These are phyloP conservation scores for Teunomyces cretensis DNA, from an alignment of 805 yeast species.

Conservation along the genomic window DNA sequence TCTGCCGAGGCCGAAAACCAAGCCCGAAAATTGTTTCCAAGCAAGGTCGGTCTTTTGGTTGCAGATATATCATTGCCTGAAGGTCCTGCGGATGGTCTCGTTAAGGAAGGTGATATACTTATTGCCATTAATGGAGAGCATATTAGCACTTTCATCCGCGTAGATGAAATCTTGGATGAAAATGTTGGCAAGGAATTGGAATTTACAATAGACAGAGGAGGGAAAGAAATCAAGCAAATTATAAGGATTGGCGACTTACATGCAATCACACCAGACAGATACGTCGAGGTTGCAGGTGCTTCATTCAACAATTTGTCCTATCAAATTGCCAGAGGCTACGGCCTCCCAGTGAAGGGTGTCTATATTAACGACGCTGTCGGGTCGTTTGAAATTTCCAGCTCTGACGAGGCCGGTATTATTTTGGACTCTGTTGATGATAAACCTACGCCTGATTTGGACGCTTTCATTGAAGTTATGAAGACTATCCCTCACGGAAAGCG, in stretches of 20 bases:
- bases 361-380: constrained; percentile 76
- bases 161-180: constrained; percentile 80
- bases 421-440: constrained; percentile 74
- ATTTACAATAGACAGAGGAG: constrained; percentile 68
- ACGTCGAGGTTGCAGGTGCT: constrained; percentile 82
- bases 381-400: constrained; percentile 57
- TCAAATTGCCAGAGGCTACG: constrained; percentile 82
- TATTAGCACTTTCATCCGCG: constrained; percentile 69
- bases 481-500: constrained; percentile 72
- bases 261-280: constrained; percentile 77
- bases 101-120: constrained; percentile 84
- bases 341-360: constrained; percentile 83
- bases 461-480: constrained; percentile 77
- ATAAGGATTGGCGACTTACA: constrained; percentile 75
- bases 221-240: constrained; percentile 49
- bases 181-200: constrained; percentile 52
- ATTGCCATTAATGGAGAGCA: constrained; percentile 66
- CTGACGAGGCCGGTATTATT: constrained; percentile 74
- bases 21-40: constrained; percentile 70
- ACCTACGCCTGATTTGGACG: constrained; percentile 71
- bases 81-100: constrained; percentile 74
- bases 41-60: constrained; percentile 75
- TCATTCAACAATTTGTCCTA: constrained; percentile 82
- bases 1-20: constrained; percentile 68
- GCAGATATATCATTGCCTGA: constrained; percentile 79